Conservation (phyloP, 345 rosid species). For the Pistacia integerrima region DNA sequence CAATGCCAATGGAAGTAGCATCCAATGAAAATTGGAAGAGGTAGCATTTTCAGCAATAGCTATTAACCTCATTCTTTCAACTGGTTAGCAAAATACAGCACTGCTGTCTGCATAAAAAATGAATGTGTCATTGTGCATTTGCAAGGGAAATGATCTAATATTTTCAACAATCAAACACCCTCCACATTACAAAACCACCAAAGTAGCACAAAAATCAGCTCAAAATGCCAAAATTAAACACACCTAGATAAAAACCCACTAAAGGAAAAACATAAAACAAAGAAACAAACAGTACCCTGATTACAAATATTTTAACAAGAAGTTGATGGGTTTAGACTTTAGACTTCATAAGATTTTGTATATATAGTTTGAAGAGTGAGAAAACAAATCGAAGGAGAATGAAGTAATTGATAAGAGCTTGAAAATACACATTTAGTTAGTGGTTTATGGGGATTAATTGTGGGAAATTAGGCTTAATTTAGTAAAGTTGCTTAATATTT, state of each 20-base stretch:
- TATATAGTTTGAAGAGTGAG: too few species aligned
- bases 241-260: conserved; percentile 13
- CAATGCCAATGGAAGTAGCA: conserved; percentile 27
- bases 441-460: too few species aligned
- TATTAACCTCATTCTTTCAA: background rate
- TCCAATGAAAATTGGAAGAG: background rate
- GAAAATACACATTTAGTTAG: too few species aligned
- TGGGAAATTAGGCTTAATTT: too few species aligned
- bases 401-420: too few species aligned
- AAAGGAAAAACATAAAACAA: conserved; percentile 7
- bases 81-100: background rate
- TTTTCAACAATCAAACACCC: too few species aligned
- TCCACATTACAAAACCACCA: background rate
- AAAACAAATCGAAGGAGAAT: too few species aligned
- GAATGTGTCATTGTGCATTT: background rate
- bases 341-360: too few species aligned
- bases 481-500: too few species aligned
- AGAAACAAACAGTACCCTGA: conserved; percentile 24
- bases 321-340: too few species aligned
- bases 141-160: background rate
- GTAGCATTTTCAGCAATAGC: too few species aligned
- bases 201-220: conserved; percentile 25
- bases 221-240: conserved; percentile 24
- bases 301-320: background rate
- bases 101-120: background rate